Conservation (phyloP, 208 protist species). For the Naegleria lovaniensis region DNA sequence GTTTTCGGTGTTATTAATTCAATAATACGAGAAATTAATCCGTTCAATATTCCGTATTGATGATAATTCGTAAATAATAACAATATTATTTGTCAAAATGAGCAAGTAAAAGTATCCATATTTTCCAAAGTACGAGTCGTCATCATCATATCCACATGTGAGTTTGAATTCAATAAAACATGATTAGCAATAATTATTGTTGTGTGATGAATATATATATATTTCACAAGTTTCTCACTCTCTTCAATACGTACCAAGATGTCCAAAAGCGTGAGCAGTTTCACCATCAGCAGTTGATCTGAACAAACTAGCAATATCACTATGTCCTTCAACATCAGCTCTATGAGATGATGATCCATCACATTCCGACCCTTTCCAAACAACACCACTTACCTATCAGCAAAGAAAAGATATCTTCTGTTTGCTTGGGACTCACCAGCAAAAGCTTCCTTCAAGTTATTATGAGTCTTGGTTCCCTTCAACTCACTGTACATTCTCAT, state of each 20-base stretch:
- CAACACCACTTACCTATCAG: background rate
- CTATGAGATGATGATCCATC: background rate
- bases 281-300: background rate
- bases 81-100: too few relatives aligned
- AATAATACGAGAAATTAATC: too few relatives aligned
- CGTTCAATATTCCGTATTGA: too few relatives aligned
- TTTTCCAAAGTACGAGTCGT: too few relatives aligned
- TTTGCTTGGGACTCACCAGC: background rate
- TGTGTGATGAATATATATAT: too few relatives aligned
- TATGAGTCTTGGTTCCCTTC: background rate
- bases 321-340: background rate
- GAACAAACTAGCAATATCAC: background rate
- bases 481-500: background rate
- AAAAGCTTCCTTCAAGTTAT: conserved; percentile 7
- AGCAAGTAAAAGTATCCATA: too few relatives aligned
- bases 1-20: background rate
- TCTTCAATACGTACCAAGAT: background rate
- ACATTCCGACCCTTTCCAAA: background rate
- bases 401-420: background rate
- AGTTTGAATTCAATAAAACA: too few relatives aligned
- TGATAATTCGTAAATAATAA: too few relatives aligned
- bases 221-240: too few relatives aligned
- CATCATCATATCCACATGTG: too few relatives aligned
- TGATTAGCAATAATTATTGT: too few relatives aligned
- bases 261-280: background rate